These are phyloP conservation scores for Vachellia collinsii DNA, from an alignment of 306 rosid species.

Conservation along the genomic window DNA sequence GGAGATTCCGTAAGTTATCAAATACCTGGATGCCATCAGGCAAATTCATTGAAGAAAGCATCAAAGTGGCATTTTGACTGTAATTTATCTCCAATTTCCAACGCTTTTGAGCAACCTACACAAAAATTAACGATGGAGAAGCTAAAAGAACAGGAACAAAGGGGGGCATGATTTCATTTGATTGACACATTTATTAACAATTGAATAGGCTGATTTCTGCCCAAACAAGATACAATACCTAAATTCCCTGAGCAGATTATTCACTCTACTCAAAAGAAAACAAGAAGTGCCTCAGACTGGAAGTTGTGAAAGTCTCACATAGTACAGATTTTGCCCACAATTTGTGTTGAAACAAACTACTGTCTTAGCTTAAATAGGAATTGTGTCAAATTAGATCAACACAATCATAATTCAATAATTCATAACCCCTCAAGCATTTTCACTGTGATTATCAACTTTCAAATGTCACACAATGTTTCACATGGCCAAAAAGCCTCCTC, in stretches of 20 bases:
- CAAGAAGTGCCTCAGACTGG: background rate
- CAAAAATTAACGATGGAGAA: background rate
- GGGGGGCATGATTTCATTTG: background rate
- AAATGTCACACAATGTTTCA: conserved; percentile 3
- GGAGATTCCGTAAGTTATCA: background rate
- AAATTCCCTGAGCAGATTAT: background rate
- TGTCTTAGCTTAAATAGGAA: conserved; percentile 1
- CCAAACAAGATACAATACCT: background rate
- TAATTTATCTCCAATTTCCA: conserved; percentile 89
- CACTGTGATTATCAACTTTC: background rate
- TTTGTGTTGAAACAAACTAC: background rate
- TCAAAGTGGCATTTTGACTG: conserved; percentile 80
- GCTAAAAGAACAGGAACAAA: background rate
- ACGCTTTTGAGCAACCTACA: conserved; percentile 85
- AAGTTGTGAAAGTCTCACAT: background rate
- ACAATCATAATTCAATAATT: no score
- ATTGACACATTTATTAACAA: background rate
- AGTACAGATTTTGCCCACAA: background rate
- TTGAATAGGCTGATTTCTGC: background rate
- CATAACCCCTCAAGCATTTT: background rate
- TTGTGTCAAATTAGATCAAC: background rate
- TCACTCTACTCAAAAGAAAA: background rate
- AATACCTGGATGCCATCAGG: conserved; percentile 96
- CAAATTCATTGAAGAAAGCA: conserved; percentile 96
- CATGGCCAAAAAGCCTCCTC: background rate